phyloP scores from a whole-genome alignment of 192 early-diverging fungal genomes.

The Coemansia sp. region DNA sequence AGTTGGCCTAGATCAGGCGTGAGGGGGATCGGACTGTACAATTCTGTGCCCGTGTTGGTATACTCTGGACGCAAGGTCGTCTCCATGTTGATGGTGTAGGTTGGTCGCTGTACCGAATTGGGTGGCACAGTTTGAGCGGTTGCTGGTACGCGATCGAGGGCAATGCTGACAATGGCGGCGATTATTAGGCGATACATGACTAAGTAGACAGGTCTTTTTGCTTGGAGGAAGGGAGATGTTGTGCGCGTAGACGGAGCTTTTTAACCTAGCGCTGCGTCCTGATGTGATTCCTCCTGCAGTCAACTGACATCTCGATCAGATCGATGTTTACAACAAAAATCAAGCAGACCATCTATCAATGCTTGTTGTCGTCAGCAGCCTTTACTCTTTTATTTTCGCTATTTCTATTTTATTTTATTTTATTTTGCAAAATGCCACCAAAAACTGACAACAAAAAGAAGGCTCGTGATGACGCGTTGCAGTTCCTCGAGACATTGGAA shows the following conservation, averaged over 20 bases:
- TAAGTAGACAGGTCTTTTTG: neutral
- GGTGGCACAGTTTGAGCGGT: conserved; percentile 2
- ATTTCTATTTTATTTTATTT: neutral
- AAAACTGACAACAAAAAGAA: conserved; percentile 43
- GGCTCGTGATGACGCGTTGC: conserved; percentile 56
- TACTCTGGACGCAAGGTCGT: conserved; percentile 42
- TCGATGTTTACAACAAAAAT: neutral
- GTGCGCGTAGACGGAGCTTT: neutral
- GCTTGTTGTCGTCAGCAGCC: neutral
- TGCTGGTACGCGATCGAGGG: neutral
- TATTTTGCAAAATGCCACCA: conserved; percentile 29
- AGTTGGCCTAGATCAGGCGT: conserved; percentile 45
- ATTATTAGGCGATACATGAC: conserved; percentile 1
- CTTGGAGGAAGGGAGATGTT: neutral
- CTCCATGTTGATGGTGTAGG: conserved; percentile 32
- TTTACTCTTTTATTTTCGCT: neutral
- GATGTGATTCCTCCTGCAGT: neutral
- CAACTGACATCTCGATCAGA: neutral
- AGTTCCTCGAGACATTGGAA: conserved; percentile 53
- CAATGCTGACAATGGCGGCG: neutral
- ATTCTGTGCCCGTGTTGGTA: conserved; percentile 14
- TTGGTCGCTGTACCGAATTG: neutral
- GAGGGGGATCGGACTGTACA: conserved; percentile 41
- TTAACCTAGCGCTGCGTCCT: neutral
- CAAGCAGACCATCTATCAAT: neutral